Evolutionary conservation across 805 yeast genomes (phyloP), one percentile per base, ranked within the genome.

Genomic region (Clavispora vitiphila): DNA sequence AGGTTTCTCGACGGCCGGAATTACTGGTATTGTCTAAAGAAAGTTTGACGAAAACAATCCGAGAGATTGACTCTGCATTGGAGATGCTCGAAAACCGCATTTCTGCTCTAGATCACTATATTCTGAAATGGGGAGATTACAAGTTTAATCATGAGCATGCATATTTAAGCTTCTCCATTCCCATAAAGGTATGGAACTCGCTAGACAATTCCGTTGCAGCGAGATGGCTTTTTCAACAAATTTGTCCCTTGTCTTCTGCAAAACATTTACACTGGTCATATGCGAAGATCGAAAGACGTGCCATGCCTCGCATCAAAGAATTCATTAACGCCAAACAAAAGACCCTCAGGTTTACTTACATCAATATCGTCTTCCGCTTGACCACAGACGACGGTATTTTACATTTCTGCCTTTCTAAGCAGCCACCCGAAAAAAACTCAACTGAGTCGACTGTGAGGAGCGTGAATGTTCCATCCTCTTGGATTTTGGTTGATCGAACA

Each of bases 251-350:
- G 4, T 61, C 72, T 1, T 52, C 72, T 0, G 51, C 64, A 2
- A 59, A 57, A 36, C 62, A 65, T 35, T 65, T 60, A 44, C 65
- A 68, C 46, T 69, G 71, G 71, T 48, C 60, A 3, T 69, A 65
- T 41, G 67, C 74, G 14, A 67, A 62, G 43, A 34, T 69, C 14
- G 65, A 65, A 35, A 42, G 69, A 20, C 57, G 48, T 5, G 54
- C 62, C 8, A 43, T 67, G 11, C 70, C 72, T 0, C 48, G 45
- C 23, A 37, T 68, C 9, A 22, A 34, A 31, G 27, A 24, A 3
- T 45, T 44, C 38, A 26, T 48, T 6, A 37, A 37, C 11, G 23
- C 12, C 5, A 35, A 35, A 4, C 15, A 22, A 4, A n/a, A 12
- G 0, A 11, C n/a, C 3, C 15, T 38, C 3, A 27, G 8, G 8